Evolutionary conservation across 2,329 filamentous ascomycete genomes (phyloP).

Genomic region (Capronia coronata): DNA sequence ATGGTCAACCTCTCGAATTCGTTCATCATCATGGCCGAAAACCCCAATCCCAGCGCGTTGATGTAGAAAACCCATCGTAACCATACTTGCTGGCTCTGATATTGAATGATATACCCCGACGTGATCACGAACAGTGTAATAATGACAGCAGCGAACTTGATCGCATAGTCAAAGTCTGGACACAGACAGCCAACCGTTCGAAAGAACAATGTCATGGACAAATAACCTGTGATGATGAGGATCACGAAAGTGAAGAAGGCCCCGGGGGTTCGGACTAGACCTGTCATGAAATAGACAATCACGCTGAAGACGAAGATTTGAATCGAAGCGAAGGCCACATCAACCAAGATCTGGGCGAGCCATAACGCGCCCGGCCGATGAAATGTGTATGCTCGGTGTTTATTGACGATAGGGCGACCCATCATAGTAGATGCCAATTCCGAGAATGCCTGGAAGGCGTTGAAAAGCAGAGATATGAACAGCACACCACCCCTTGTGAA

Average conservation of each 20-base stretch:
- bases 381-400: slow-evolving; percentile 77
- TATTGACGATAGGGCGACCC: slow-evolving; percentile 70
- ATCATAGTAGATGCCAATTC: slow-evolving; percentile 71
- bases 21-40: slow-evolving; percentile 76
- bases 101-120: slow-evolving; percentile 77
- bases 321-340: slow-evolving; percentile 63
- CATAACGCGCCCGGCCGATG: slow-evolving; percentile 75
- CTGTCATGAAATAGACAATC: slow-evolving; percentile 74
- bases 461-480: slow-evolving; percentile 74
- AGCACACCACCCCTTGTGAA: slow-evolving; percentile 77
- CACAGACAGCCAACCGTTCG: slow-evolving; percentile 67
- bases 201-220: slow-evolving; percentile 72
- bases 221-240: slow-evolving; percentile 61
- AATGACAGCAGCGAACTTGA: slow-evolving; percentile 71
- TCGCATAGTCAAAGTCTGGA: slow-evolving; percentile 77
- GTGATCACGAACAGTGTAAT: slow-evolving; percentile 79
- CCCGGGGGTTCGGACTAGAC: slow-evolving; percentile 60
- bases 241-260: slow-evolving; percentile 74
- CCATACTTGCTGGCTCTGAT: slow-evolving; percentile 67
- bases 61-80: slow-evolving; percentile 74
- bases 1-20: slow-evolving; percentile 68
- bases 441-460: slow-evolving; percentile 78
- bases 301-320: slow-evolving; percentile 67
- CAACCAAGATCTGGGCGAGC: slow-evolving; percentile 66
- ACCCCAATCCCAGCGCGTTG: slow-evolving; percentile 67